These are phyloP conservation scores for Claviceps sp. DNA, from an alignment of 2,329 filamentous ascomycete species.

Conservation along the genomic window DNA sequence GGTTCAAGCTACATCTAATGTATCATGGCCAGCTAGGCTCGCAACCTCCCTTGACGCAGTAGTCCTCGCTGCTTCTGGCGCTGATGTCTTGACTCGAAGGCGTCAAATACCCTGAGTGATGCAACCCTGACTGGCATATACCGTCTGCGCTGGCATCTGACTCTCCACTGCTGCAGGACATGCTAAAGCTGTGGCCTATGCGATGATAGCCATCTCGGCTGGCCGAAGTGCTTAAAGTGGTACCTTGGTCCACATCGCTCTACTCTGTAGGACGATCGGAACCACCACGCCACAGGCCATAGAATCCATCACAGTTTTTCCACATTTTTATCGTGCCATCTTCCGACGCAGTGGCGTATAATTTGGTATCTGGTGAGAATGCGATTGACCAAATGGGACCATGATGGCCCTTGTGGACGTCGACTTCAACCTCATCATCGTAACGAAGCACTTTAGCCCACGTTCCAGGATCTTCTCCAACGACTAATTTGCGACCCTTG, in stretches of 20 bases:
- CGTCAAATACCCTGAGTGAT: neutral
- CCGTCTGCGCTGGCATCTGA: constrained; percentile 4
- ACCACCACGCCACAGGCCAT: constrained; percentile 49
- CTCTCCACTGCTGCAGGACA: constrained; percentile 8
- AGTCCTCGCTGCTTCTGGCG: constrained; percentile 2
- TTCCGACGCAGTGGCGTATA: constrained; percentile 93
- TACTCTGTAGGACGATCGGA: constrained; percentile 24
- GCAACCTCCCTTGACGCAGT: neutral
- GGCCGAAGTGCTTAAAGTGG: neutral
- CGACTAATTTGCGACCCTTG: constrained; percentile 69
- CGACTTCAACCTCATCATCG: constrained; percentile 70
- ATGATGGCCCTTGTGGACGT: constrained; percentile 92
- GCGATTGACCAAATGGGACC: constrained; percentile 93
- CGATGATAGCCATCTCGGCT: constrained; percentile 4
- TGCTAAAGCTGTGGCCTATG: constrained; percentile 6
- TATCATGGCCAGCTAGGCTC: neutral
- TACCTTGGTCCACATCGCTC: constrained; percentile 14
- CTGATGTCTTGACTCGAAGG: neutral
- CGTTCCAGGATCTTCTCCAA: constrained; percentile 81
- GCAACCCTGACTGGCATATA: neutral
- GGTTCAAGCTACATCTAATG: neutral
- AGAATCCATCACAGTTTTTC: constrained; percentile 56
- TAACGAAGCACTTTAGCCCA: constrained; percentile 95
- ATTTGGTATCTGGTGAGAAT: constrained; percentile 88
- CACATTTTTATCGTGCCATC: constrained; percentile 95